Conservation (phyloP, 1,284 basidiomycete species). For the Hemileia vastatrix region DNA sequence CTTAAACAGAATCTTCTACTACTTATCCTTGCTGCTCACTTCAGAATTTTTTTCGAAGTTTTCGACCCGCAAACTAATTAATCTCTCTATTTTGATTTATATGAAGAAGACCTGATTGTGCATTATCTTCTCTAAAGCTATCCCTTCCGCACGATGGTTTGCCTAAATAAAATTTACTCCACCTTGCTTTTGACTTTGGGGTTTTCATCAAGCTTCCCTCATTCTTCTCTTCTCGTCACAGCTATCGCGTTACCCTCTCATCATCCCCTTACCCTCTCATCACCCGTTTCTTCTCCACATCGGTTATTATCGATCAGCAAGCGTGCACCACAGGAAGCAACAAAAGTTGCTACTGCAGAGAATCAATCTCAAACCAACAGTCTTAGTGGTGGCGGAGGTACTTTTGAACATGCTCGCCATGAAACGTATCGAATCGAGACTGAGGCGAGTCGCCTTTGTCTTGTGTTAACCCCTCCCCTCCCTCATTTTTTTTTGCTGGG, state of each 20-base stretch:
- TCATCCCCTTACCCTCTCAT: background rate
- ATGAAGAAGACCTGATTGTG: no score
- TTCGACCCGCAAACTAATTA: no score
- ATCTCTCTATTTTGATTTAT: no score
- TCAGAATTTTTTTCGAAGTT: no score
- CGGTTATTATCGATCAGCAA: background rate
- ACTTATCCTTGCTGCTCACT: no score
- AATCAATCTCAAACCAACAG: conserved; percentile 5
- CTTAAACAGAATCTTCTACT: no score
- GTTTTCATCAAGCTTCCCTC: background rate
- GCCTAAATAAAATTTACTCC: no score
- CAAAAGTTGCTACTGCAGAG: background rate
- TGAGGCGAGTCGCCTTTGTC: conserved; percentile 1
- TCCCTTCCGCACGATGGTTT: no score
- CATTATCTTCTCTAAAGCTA: no score
- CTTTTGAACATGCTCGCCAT: conserved; percentile 6
- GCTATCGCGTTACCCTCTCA: background rate
- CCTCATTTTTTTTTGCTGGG: background rate
- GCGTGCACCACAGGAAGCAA: background rate
- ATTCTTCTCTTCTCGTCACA: background rate
- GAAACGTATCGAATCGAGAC: conserved; percentile 11
- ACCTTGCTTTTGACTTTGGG: no score
- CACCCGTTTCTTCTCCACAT: background rate
- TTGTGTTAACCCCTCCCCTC: background rate
- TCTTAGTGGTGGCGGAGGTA: background rate